Evolutionary conservation across 176 grass and related monocot genomes (phyloP).

Genomic region (Juncus effusus): DNA sequence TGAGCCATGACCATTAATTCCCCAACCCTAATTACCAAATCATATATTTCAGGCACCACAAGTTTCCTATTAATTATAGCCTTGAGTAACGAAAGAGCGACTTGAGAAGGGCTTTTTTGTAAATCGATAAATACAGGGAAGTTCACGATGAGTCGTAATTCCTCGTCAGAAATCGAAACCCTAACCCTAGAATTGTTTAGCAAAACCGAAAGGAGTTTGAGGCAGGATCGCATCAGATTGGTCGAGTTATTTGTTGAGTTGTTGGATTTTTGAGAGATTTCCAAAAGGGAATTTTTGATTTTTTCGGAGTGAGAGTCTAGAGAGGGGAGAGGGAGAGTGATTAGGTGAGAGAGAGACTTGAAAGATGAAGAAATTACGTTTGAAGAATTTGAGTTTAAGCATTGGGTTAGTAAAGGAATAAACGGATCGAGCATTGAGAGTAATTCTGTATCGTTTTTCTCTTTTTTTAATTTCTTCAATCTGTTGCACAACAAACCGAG

Average conservation of each 20-base stretch:
- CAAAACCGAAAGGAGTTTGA: constrained; percentile 71
- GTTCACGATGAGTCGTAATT: constrained; percentile 60
- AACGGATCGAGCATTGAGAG: constrained; percentile 87
- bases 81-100: constrained; percentile 82
- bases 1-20: constrained; percentile 90
- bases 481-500: constrained; percentile 61
- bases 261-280: constrained; percentile 71
- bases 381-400: constrained; percentile 81
- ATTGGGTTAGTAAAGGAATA: constrained; percentile 59
- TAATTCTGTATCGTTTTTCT: constrained; percentile 58
- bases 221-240: constrained; percentile 76
- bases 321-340: constrained; percentile 78
- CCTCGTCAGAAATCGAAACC: constrained; percentile 76
- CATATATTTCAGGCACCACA: constrained; percentile 84
- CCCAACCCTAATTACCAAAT: constrained; percentile 70
- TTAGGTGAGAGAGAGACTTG: constrained; percentile 69
- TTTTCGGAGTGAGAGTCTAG: constrained; percentile 52
- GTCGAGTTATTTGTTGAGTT: constrained; percentile 33
- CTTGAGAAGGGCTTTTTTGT: constrained; percentile 79
- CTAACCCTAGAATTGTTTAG: constrained; percentile 64
- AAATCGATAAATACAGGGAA: constrained; percentile 88
- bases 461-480: constrained; percentile 72
- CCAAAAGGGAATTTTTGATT: constrained; percentile 75
- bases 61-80: constrained; percentile 77
- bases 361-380: constrained; percentile 69